phyloP scores from a whole-genome alignment of 2,329 filamentous ascomycete species.

The Microcyclospora pomicola region DNA sequence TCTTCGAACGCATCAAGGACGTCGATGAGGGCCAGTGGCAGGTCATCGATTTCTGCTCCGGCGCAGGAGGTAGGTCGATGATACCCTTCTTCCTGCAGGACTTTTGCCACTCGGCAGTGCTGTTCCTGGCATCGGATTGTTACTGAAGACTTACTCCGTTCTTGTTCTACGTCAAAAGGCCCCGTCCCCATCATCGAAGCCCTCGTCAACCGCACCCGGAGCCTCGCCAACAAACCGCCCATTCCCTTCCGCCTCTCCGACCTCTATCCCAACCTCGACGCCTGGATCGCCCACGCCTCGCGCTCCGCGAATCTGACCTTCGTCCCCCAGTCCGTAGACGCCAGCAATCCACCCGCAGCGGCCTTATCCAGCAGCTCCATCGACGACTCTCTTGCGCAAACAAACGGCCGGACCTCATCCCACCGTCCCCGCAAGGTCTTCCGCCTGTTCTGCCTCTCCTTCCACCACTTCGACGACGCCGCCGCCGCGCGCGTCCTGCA shows the following conservation, averaged over 20 bases:
- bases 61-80: conserved; percentile 55
- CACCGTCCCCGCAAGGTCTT: conserved; percentile 35
- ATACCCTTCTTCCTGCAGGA: too few species aligned
- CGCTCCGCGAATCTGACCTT: conserved; percentile 41
- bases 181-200: conserved; percentile 25
- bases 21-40: conserved; percentile 42
- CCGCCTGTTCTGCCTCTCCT: conserved; percentile 58
- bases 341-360: conserved; percentile 45
- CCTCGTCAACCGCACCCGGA: conserved; percentile 18
- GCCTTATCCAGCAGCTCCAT: too few species aligned
- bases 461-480: conserved; percentile 61
- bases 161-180: too few species aligned
- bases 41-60: conserved; percentile 64
- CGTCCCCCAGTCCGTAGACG: conserved; percentile 49
- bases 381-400: too few species aligned
- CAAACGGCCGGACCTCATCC: too few species aligned
- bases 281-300: conserved; percentile 20
- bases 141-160: too few species aligned
- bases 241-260: conserved; percentile 29
- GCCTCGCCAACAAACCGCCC: conserved; percentile 7
- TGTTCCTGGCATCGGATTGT: too few species aligned
- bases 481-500: conserved; percentile 47
- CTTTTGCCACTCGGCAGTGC: too few species aligned
- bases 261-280: conserved; percentile 25
- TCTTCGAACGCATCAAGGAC: conserved; percentile 19